Base-by-base conservation (phyloP, 257 asterid species). In the Primulina huaijiensis region DNA sequence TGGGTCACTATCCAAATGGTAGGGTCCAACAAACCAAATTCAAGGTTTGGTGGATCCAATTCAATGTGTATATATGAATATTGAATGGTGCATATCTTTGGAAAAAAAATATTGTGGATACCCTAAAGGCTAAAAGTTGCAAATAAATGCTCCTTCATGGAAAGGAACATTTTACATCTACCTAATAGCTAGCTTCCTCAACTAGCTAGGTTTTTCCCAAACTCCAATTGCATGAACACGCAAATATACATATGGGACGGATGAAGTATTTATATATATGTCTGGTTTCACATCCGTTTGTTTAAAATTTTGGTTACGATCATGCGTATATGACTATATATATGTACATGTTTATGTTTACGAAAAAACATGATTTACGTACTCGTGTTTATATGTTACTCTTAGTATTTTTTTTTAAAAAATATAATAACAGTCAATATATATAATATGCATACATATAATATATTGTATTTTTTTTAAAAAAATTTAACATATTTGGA, bases 11-110 rank as follows among this genome's bases (percentile, higher is more conserved):
- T 1, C 1, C 1, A 23, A 1, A 23, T 23, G 25, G 25, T 23
- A 23, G 25, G 25, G 25, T 23, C 25, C 1, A 23, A 23, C 25
- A 23, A 23, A 23, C 1, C 5, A 3, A 38, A 60, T 64, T 65
- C 67, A 59, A 19, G 68, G 59, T 19, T 21, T 29, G 75, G 68
- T 63, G 78, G 82, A 75, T 53, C 73, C 78, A 50, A 55, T 61
- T 21, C 11, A 23, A 21, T 7, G 16, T 3, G 0, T 62, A 10
- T 27, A 52, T 76, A 65, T 37, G 30, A 27, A 27, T 37, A 64
- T 8, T 20, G 69, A 6, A 30, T 0, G 2, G 33, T 30, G 33
- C 33, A 3, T 30, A 3, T 31, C 5, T 31, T 31, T 2, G 34
- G 1, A 19, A 23, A 35, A 11, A 19, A 19, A 19, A 1, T 30